Percentiles rank a stretch among this genome's conserved stretches.
These are phyloP conservation scores for Lojkania enalia DNA, from an alignment of 2,329 filamentous ascomycete species.

Conservation along the genomic window DNA sequence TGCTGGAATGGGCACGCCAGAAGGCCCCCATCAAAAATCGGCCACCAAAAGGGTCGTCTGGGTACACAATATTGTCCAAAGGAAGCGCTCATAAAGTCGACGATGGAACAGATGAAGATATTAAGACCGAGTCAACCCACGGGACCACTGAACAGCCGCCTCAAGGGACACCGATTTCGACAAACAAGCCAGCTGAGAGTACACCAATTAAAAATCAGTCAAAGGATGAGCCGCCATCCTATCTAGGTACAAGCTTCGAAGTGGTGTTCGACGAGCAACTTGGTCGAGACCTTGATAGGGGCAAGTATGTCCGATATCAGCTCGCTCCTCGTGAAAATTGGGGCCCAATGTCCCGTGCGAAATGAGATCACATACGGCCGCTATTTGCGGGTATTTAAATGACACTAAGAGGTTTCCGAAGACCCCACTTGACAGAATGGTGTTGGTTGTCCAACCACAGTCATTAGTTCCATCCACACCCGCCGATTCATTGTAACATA, in stretches of 20 bases:
- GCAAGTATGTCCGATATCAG: slow-evolving; percentile 82
- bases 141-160: slow-evolving; percentile 8
- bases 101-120: slow-evolving; percentile 12
- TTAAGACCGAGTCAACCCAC: slow-evolving; percentile 3
- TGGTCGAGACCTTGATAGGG: slow-evolving; percentile 67
- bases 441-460: too few relatives aligned
- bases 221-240: slow-evolving; percentile 18
- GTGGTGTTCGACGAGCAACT: slow-evolving; percentile 81
- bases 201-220: neutral
- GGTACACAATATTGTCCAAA: slow-evolving; percentile 66
- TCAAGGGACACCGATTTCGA: neutral
- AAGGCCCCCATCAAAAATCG: slow-evolving; percentile 76
- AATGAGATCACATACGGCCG: too few relatives aligned
- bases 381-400: too few relatives aligned
- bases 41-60: slow-evolving; percentile 70
- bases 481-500: too few relatives aligned
- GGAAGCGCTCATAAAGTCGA: slow-evolving; percentile 24
- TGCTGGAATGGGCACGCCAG: slow-evolving; percentile 88
- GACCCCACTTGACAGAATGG: too few relatives aligned
- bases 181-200: slow-evolving; percentile 2
- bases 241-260: slow-evolving; percentile 50
- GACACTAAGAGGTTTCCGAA: too few relatives aligned
- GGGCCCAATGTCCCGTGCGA: slow-evolving; percentile 73
- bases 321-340: slow-evolving; percentile 89
- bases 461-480: too few relatives aligned